Evolutionary conservation across 805 yeast species (phyloP).

Genomic region (Clavispora asparagi): DNA sequence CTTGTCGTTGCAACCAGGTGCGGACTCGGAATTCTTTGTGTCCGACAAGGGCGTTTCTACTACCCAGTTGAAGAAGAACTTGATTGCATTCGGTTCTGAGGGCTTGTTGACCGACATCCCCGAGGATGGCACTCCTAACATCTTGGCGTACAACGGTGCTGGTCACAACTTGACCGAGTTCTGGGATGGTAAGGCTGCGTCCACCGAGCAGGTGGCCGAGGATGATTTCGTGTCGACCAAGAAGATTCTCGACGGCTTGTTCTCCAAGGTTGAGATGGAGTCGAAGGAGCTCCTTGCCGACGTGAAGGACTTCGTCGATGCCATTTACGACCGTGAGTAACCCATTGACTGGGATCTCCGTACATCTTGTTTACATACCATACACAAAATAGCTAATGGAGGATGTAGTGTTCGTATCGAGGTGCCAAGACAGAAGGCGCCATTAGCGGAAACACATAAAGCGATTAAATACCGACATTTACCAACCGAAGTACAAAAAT

Average conservation of each 20-base stretch:
- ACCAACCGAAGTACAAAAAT: too few relatives aligned
- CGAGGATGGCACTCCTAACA: conserved; percentile 66
- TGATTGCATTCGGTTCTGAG: conserved; percentile 64
- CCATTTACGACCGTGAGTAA: conserved; percentile 19
- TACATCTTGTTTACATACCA: neutral
- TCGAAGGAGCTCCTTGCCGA: conserved; percentile 19
- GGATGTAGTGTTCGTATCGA: too few relatives aligned
- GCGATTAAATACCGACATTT: too few relatives aligned
- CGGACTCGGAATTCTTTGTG: conserved; percentile 56
- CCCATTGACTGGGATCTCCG: conserved; percentile 2
- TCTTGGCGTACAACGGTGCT: conserved; percentile 76
- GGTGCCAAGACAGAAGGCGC: too few relatives aligned
- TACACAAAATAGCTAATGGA: too few relatives aligned
- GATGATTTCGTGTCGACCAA: conserved; percentile 7
- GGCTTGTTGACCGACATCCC: conserved; percentile 58
- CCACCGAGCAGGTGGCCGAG: conserved; percentile 12
- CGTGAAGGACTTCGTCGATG: conserved; percentile 22
- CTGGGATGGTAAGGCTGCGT: conserved; percentile 40
- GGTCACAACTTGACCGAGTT: conserved; percentile 65
- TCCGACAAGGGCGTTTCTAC: conserved; percentile 58
- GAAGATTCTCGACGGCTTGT: conserved; percentile 18
- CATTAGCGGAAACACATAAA: too few relatives aligned
- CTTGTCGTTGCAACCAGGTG: conserved; percentile 77
- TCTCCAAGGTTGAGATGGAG: conserved; percentile 15
- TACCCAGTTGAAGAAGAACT: conserved; percentile 68